These are phyloP conservation scores for Rhizopogon rudus DNA, from an alignment of 768 basidiomycete genomes.

Conservation along the genomic window DNA sequence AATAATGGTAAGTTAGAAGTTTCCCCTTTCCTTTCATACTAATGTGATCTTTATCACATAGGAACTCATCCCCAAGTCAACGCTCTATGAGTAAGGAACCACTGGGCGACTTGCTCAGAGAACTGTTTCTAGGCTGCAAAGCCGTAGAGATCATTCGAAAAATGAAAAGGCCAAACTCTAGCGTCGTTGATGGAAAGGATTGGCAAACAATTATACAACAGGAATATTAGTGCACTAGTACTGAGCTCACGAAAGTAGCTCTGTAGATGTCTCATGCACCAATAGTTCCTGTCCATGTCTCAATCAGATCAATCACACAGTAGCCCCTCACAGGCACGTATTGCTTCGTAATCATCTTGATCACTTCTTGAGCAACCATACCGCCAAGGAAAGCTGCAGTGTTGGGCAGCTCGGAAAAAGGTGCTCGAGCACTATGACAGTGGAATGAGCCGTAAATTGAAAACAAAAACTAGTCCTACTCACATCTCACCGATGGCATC, in stretches of 20 bases:
- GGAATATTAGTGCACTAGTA: neutral
- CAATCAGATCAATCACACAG: constrained; percentile 80
- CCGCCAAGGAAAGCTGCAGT: constrained; percentile 93
- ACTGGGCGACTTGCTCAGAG: neutral
- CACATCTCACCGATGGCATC: constrained; percentile 77
- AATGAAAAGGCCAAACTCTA: neutral
- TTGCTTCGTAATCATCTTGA: constrained; percentile 95
- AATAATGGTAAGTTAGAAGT: too few relatives aligned
- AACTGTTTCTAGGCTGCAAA: neutral
- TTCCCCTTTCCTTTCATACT: neutral
- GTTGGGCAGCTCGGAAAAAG: constrained; percentile 85
- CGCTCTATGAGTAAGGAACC: constrained; percentile 11
- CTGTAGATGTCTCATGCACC: constrained; percentile 12
- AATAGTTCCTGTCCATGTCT: constrained; percentile 66
- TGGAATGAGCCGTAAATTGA: neutral
- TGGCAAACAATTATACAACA: neutral
- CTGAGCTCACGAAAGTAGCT: neutral
- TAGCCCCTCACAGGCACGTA: constrained; percentile 89
- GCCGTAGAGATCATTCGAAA: constrained; percentile 5
- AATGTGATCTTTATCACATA: constrained; percentile 9
- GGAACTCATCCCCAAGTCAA: constrained; percentile 14
- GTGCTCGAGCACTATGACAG: constrained; percentile 60
- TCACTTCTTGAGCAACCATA: constrained; percentile 90
- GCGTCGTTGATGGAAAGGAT: neutral
- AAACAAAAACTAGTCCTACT: constrained; percentile 24